Conservation (phyloP, 2,329 filamentous ascomycete species). For the Fusarium newnesense region DNA sequence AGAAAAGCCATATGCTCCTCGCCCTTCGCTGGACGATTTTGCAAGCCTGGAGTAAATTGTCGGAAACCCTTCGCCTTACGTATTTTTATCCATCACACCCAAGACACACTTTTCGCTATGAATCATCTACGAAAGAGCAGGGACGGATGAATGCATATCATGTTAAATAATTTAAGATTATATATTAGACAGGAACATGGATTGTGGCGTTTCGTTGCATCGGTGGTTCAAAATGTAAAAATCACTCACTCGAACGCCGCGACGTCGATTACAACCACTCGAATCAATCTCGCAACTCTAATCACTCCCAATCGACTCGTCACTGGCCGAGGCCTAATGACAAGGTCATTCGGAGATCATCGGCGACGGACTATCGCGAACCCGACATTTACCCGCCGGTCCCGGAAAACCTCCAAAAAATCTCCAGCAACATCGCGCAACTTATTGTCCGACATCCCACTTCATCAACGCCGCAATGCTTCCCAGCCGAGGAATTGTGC, state of each 20-base stretch:
- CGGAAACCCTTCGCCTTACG: not conserved
- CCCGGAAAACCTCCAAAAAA: conserved; percentile 44
- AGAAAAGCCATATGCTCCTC: conserved; percentile 67
- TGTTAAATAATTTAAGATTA: conserved; percentile 40
- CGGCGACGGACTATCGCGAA: conserved; percentile 27
- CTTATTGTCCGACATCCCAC: conserved; percentile 23
- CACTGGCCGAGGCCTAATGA: conserved; percentile 20
- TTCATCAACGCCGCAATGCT: conserved; percentile 53
- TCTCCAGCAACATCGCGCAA: conserved; percentile 30
- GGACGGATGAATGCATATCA: conserved; percentile 30
- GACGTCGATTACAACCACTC: conserved; percentile 4
- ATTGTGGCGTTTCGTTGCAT: conserved; percentile 21
- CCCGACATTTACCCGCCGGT: conserved; percentile 52
- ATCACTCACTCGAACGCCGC: conserved; percentile 14
- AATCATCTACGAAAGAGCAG: conserved; percentile 11
- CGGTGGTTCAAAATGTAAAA: conserved; percentile 38
- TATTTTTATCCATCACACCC: not conserved
- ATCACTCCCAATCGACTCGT: conserved; percentile 1
- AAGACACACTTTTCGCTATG: not conserved
- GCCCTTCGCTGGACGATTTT: conserved; percentile 70
- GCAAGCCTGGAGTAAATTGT: conserved; percentile 71
- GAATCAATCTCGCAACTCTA: not conserved
- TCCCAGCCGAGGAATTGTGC: conserved; percentile 57
- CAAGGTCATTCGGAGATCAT: conserved; percentile 17
- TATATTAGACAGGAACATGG: conserved; percentile 40